phyloP scores from a whole-genome alignment of 2,329 filamentous ascomycete genomes.

The Trichoderma harzianum region DNA sequence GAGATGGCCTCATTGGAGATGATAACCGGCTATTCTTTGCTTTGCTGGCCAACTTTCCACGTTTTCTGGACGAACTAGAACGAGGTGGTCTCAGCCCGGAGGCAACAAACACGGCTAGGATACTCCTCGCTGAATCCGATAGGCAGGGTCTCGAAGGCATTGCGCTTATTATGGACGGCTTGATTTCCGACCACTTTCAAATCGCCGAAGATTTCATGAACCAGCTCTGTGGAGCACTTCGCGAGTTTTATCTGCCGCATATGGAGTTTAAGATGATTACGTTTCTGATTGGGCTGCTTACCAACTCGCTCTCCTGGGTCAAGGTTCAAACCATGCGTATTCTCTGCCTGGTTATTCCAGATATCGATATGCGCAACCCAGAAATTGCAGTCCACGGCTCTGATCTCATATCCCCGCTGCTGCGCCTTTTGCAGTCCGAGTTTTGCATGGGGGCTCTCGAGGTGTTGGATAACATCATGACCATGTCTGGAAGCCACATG shows the following conservation, averaged over 20 bases:
- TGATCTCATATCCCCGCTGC: conserved; percentile 87
- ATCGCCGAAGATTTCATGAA: conserved; percentile 71
- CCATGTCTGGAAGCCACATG: conserved; percentile 85
- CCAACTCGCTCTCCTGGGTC: conserved; percentile 85
- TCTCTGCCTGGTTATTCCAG: conserved; percentile 77
- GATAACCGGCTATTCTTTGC: conserved; percentile 80
- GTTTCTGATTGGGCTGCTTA: conserved; percentile 86
- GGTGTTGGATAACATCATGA: conserved; percentile 93
- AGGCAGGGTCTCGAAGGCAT: conserved; percentile 66
- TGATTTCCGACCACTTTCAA: conserved; percentile 63
- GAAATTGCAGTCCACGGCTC: conserved; percentile 89
- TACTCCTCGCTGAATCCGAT: conserved; percentile 70
- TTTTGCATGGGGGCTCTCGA: conserved; percentile 89
- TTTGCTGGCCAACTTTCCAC: conserved; percentile 85
- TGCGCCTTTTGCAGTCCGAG: conserved; percentile 86
- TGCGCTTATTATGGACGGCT: conserved; percentile 65
- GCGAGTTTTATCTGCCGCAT: conserved; percentile 73
- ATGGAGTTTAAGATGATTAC: conserved; percentile 82
- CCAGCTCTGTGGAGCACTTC: conserved; percentile 70
- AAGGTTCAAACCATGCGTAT: conserved; percentile 92
- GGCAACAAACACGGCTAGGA: conserved; percentile 61
- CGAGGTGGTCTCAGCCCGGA: conserved; percentile 53
- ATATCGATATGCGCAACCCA: conserved; percentile 87
- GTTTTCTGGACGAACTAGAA: conserved; percentile 78
- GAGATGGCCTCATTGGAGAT: conserved; percentile 76